Conservation (phyloP, 768 basidiomycete genomes). For the Dictyophora rubrovolvata region DNA sequence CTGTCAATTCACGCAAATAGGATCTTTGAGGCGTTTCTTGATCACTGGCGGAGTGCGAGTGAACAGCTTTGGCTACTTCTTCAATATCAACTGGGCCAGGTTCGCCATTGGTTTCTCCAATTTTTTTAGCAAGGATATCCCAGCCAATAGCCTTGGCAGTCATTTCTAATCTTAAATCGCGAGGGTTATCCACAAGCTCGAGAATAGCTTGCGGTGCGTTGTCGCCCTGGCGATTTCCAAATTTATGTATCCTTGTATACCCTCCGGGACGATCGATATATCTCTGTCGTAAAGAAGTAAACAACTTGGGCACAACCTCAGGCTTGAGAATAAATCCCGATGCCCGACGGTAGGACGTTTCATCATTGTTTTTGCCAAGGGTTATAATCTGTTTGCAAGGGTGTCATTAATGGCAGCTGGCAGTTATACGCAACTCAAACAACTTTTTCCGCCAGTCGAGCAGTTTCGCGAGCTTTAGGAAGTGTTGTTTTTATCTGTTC, state of each 20-base stretch:
- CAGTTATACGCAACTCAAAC: background rate
- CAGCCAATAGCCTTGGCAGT: slow-evolving; percentile 80
- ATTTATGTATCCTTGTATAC: slow-evolving; percentile 89
- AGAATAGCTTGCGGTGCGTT: slow-evolving; percentile 88
- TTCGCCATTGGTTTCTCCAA: slow-evolving; percentile 33
- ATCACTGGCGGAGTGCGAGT: background rate
- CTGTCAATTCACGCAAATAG: slow-evolving; percentile 51
- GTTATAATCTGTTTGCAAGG: slow-evolving; percentile 63
- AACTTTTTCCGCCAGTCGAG: slow-evolving; percentile 89
- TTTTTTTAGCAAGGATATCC: slow-evolving; percentile 56
- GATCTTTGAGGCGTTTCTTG: slow-evolving; percentile 22
- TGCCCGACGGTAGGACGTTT: slow-evolving; percentile 59
- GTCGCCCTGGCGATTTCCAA: slow-evolving; percentile 83
- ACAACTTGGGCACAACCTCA: slow-evolving; percentile 68
- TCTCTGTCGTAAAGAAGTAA: slow-evolving; percentile 66
- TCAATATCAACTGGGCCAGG: slow-evolving; percentile 1
- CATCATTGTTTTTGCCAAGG: slow-evolving; percentile 76
- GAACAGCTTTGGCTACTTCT: background rate
- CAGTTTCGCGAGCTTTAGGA: slow-evolving; percentile 88
- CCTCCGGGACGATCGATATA: slow-evolving; percentile 81
- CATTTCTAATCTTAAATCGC: slow-evolving; percentile 82
- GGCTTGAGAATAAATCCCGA: slow-evolving; percentile 71
- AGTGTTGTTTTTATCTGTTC: slow-evolving; percentile 94
- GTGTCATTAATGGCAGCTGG: background rate
- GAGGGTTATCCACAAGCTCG: slow-evolving; percentile 90